Evolutionary conservation across 1,284 basidiomycete genomes (phyloP), one percentile per base, ranked within the genome.

Genomic region (Blastosporella zonata): DNA sequence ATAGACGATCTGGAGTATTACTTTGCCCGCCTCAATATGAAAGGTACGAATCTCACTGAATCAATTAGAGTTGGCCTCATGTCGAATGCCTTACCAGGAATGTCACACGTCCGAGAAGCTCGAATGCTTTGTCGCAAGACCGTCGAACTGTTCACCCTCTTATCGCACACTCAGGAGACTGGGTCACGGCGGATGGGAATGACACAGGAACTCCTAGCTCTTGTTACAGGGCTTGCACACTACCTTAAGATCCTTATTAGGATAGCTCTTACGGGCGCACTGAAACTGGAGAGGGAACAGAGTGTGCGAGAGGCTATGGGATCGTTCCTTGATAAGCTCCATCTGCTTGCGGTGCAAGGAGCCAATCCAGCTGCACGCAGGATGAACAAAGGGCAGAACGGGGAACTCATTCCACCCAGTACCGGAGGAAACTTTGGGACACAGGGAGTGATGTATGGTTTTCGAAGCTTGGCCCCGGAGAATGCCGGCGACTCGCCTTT

Each of bases 181-280:
- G 91, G 90, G 31, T 82, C 90, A 8, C 82, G 88, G 47, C 76
- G 92, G 59, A 92, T 93, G 84, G 90, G 90, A 53, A 97, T 98
- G 86, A 97, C 95, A 15, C 93, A 97, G 68, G 96, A 99, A 62
- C 76, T 99, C 6, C 82, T 99, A 28, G 93, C 94, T n/a, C 84
- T 99, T 41, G 96, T 99, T 49, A 99, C 97, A 0, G 96, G 97
- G 28, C 79, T 99, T 23, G 96, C 96, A 3, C 96, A 99, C 69
- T 99, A 99, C 69, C 86, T 99, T 66, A 99, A 99, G 75, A 98
- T 99, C 66, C 82, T 99, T 46, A 99, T 99, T 60, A 89, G 96
- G 42, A 98, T 99, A 55, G 95, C 97, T 6, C 75, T 99, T 37
- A 98, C 97, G 0, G 94, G 94, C 15, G 92, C 95, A 2, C 80